A percentile compares a stretch with the other conserved stretches of the same genome.
These are phyloP conservation scores for Flaveria sonorensis DNA, from an alignment of 129 eudicot genomes.

Conservation along the genomic window DNA sequence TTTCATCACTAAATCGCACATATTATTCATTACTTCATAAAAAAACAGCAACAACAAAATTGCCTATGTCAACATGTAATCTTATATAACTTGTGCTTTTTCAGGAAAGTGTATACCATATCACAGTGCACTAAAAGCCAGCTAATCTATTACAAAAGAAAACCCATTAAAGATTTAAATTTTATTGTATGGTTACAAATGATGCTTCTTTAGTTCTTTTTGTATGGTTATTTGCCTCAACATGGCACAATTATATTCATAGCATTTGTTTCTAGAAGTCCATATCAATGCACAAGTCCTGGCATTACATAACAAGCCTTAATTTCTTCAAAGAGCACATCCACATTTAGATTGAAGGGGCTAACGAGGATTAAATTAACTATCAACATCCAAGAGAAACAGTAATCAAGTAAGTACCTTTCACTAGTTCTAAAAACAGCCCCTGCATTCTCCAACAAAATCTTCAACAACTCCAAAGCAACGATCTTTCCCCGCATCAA, in stretches of 20 bases:
- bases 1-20: constrained; percentile 11
- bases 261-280: constrained; percentile 14
- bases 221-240: constrained; percentile 11
- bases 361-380: background rate
- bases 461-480: constrained; percentile 95
- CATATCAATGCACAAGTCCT: constrained; percentile 18
- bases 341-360: constrained; percentile 14
- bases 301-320: constrained; percentile 19
- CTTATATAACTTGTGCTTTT: constrained; percentile 8
- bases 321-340: constrained; percentile 14
- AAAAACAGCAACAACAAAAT: background rate
- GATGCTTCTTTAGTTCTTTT: constrained; percentile 18
- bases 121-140: constrained; percentile 7
- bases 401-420: constrained; percentile 48
- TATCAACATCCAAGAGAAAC: constrained; percentile 13
- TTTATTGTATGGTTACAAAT: background rate
- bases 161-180: background rate
- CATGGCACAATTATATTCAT: background rate
- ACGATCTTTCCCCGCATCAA: constrained; percentile 91
- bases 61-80: constrained; percentile 18
- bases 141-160: constrained; percentile 3
- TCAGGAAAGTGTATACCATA: constrained; percentile 15
- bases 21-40: background rate
- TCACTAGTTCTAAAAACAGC: constrained; percentile 96
- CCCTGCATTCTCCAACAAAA: constrained; percentile 96